Evolutionary conservation across 495 filamentous ascomycete genomes (phyloP), one percentile per base, ranked within the genome.

Genomic region (Evernia prunastri): DNA sequence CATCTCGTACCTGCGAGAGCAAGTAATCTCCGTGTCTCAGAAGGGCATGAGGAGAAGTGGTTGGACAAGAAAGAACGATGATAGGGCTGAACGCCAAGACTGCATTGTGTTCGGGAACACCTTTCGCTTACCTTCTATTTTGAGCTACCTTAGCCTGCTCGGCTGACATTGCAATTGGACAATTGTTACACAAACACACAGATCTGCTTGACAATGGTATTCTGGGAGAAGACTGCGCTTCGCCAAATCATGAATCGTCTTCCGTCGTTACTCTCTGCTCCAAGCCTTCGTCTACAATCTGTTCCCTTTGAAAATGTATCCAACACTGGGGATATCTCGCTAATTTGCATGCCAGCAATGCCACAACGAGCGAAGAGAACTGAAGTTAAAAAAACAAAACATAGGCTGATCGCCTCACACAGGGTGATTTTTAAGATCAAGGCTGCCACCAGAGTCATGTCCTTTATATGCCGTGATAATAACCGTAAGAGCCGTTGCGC

Each of bases 21-120:
- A n/a, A n/a, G n/a, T n/a, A n/a, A n/a, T n/a, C n/a, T n/a, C n/a
- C n/a, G n/a, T n/a, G n/a, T n/a, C n/a, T n/a, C n/a, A n/a, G n/a
- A n/a, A n/a, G n/a, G 8, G 2, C 10, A 33, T 1, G 8, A 9
- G 6, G 17, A 33, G 5, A 49, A 37, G 36, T 12, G 23, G 17
- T 33, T 15, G 10, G 10, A 2, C 8, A 15, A 23, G 20, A 47
- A 25, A 23, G 25, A 1, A 15, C 17, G 43, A 47, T n/a, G 11
- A 29, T 53, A 53, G 49, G 49, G 49, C 49, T 53, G 27, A 33
- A 54, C 33, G 51, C 51, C 51, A 54, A 54, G 29, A 15, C 51
- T 17, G 11, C 7, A n/a, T 29, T 29, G 11, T 51, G 23, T 12
- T 27, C 23, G 45, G 40, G 10, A 43, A 43, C 40, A 43, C 4